These are phyloP conservation scores for Lecanicillium sp. DNA, from an alignment of 2,329 filamentous ascomycete species.

Conservation along the genomic window DNA sequence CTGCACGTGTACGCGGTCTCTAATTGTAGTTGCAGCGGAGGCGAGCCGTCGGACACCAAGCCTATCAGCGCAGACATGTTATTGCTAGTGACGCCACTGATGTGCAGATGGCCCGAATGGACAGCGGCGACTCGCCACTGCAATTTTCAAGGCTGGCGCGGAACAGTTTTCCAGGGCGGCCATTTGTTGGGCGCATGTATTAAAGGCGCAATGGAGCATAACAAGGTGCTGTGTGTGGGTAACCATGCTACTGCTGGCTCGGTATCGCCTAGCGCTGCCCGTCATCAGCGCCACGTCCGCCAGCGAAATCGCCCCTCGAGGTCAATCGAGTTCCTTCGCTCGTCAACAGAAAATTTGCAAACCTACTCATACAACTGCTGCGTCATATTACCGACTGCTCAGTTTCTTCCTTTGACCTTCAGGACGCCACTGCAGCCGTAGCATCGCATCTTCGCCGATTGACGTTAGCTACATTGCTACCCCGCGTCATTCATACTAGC, in stretches of 20 bases:
- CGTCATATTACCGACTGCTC: background rate
- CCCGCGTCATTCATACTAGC: constrained; percentile 11
- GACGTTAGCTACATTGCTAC: background rate
- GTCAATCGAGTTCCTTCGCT: constrained; percentile 8
- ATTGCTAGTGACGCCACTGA: constrained; percentile 3
- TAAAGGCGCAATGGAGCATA: too few species aligned
- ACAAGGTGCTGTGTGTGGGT: constrained; percentile 1
- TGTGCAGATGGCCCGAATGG: constrained; percentile 7
- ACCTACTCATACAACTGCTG: background rate
- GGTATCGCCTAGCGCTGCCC: constrained; percentile 6
- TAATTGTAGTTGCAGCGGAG: too few species aligned
- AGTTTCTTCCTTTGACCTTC: background rate
- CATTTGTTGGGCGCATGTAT: constrained; percentile 10
- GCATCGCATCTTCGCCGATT: background rate
- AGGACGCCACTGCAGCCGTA: too few species aligned
- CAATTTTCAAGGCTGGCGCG: background rate
- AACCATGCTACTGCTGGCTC: background rate
- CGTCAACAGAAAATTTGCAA: background rate
- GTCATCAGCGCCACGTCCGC: constrained; percentile 8
- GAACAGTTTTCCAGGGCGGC: background rate
- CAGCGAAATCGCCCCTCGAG: constrained; percentile 1
- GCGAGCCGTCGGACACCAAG: too few species aligned
- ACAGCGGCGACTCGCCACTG: background rate
- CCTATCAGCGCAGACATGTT: background rate
- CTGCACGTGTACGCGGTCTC: too few species aligned